Conservation (phyloP, 73 alveolate genomes). For the Uronychia setigera region DNA sequence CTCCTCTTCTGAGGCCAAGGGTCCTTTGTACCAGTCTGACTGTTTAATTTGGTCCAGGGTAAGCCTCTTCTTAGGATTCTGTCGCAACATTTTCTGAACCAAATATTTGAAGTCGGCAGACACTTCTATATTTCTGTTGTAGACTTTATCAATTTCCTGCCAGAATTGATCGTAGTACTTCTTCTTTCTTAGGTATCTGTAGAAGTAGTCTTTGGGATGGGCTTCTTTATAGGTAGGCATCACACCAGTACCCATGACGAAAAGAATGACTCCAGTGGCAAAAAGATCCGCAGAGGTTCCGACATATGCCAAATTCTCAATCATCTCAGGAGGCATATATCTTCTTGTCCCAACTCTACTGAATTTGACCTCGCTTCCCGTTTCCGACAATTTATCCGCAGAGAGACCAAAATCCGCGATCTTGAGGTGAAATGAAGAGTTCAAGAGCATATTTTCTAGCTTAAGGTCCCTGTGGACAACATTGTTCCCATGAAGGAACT, state of each 20-base stretch:
- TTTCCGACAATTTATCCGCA: background rate
- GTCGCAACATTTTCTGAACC: slow-evolving; percentile 17
- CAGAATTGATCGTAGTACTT: background rate
- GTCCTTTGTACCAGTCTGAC: background rate
- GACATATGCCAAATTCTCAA: slow-evolving; percentile 1
- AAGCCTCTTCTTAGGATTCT: slow-evolving; percentile 31
- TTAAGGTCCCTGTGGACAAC: slow-evolving; percentile 81
- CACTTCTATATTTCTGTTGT: background rate
- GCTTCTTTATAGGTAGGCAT: slow-evolving; percentile 12
- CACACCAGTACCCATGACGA: slow-evolving; percentile 35
- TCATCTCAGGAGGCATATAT: slow-evolving; percentile 55
- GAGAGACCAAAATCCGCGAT: slow-evolving; percentile 83
- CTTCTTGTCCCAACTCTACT: slow-evolving; percentile 11
- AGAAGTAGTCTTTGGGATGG: background rate
- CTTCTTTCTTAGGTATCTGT: background rate
- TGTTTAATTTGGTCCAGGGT: slow-evolving; percentile 21
- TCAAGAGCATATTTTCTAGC: slow-evolving; percentile 76
- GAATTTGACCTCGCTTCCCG: background rate
- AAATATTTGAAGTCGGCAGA: slow-evolving; percentile 19
- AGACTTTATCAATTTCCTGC: background rate
- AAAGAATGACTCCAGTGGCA: slow-evolving; percentile 50
- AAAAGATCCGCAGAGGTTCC: slow-evolving; percentile 48
- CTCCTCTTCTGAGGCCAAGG: background rate
- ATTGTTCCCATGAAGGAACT: slow-evolving; percentile 65
- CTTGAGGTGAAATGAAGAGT: slow-evolving; percentile 69